Conservation (phyloP, 2,329 filamentous ascomycete genomes). For the Macroventuria anomochaeta region DNA sequence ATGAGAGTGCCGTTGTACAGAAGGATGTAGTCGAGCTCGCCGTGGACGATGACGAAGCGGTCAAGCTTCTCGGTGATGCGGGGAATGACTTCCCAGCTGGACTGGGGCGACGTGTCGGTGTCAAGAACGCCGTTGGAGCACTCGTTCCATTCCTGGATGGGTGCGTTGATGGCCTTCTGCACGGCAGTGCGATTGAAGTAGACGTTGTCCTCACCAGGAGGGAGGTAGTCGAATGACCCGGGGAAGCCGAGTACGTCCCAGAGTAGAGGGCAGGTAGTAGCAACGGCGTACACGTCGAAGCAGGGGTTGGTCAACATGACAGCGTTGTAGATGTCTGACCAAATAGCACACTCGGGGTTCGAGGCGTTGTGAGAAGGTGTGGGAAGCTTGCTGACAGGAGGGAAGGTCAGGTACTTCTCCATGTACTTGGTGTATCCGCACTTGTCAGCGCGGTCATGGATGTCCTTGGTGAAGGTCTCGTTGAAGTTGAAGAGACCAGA, state of each 20-base stretch:
- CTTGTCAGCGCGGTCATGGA: constrained; percentile 59
- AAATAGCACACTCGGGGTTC: constrained; percentile 64
- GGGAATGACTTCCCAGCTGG: constrained; percentile 66
- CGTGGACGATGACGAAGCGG: constrained; percentile 75
- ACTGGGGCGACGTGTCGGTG: constrained; percentile 62
- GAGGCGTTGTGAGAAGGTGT: constrained; percentile 54
- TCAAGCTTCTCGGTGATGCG: constrained; percentile 75
- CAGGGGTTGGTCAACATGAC: constrained; percentile 71
- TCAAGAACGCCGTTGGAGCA: constrained; percentile 60
- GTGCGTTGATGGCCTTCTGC: constrained; percentile 71
- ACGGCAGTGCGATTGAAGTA: constrained; percentile 77
- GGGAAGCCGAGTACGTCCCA: constrained; percentile 75
- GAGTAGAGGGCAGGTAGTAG: constrained; percentile 71
- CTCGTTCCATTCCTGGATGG: constrained; percentile 62
- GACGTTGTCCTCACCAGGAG: constrained; percentile 64
- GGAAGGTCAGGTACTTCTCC: constrained; percentile 69
- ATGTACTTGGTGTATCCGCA: constrained; percentile 70
- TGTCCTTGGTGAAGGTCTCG: constrained; percentile 60
- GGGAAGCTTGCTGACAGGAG: constrained; percentile 68
- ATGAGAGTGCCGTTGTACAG: constrained; percentile 73
- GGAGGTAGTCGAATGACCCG: constrained; percentile 66
- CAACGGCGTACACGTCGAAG: constrained; percentile 78
- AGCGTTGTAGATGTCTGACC: constrained; percentile 62
- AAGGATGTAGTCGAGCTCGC: constrained; percentile 71
- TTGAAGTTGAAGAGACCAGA: constrained; percentile 68